Percentiles rank a stretch among this genome's conserved stretches.
Evolutionary conservation across 1,284 basidiomycete genomes (phyloP).

Genomic region (Heliocybe sulcata): DNA sequence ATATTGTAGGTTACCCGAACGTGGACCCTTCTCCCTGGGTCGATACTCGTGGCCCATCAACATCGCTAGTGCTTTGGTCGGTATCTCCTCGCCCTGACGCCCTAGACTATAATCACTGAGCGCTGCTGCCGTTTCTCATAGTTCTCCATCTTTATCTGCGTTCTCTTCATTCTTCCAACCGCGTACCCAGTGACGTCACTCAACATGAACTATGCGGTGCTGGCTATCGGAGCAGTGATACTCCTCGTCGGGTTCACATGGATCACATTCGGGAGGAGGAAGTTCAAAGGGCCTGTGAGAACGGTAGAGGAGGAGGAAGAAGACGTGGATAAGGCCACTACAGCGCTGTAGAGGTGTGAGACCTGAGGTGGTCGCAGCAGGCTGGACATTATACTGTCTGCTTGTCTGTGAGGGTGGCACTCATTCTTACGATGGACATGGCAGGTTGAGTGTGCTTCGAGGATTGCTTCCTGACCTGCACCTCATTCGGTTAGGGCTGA

Average conservation of each 20-base stretch:
- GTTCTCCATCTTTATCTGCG: slow-evolving; percentile 48
- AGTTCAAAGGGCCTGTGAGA: slow-evolving; percentile 24
- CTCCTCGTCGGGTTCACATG: slow-evolving; percentile 33
- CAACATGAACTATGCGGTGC: slow-evolving; percentile 61
- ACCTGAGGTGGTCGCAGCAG: no score
- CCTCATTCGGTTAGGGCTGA: no score
- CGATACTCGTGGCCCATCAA: slow-evolving; percentile 48
- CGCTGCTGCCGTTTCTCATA: slow-evolving; percentile 12
- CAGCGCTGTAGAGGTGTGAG: no score
- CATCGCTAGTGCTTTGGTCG: slow-evolving; percentile 36
- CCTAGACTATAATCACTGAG: background rate
- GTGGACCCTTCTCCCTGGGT: slow-evolving; percentile 48
- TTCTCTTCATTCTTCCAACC: slow-evolving; percentile 56
- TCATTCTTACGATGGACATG: no score
- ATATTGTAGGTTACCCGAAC: slow-evolving; percentile 30
- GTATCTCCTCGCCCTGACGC: slow-evolving; percentile 10
- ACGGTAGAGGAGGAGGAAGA: slow-evolving; percentile 11
- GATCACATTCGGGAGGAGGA: slow-evolving; percentile 28
- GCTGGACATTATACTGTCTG: no score
- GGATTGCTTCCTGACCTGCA: no score
- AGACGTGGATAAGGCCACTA: background rate
- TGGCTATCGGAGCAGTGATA: slow-evolving; percentile 40
- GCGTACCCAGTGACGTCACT: slow-evolving; percentile 45
- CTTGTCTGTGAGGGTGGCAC: no score
- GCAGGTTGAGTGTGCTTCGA: no score